phyloP scores from a whole-genome alignment of 2,329 filamentous ascomycete genomes.

The Aureobasidium sp. region DNA sequence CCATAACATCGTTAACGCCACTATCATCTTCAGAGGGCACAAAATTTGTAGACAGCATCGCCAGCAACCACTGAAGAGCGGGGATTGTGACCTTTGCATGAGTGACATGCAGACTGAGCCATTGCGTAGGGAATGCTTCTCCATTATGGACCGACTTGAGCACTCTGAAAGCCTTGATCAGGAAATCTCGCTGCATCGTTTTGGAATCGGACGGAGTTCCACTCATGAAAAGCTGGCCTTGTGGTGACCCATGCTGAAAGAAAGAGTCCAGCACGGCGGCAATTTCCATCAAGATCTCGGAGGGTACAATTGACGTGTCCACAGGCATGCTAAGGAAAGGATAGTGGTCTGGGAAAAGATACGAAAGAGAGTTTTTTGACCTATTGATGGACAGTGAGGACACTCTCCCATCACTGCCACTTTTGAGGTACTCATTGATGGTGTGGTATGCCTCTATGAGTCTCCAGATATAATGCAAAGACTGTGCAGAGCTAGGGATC shows the following conservation, averaged over 20 bases:
- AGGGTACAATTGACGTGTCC: constrained; percentile 43
- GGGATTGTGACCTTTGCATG: constrained; percentile 24
- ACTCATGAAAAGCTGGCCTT: neutral
- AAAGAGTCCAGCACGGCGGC: constrained; percentile 80
- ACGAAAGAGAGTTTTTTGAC: constrained; percentile 51
- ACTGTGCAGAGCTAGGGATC: constrained; percentile 7
- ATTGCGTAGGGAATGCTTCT: constrained; percentile 80
- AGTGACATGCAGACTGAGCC: constrained; percentile 82
- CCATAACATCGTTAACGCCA: constrained; percentile 46
- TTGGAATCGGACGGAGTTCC: neutral
- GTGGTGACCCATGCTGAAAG: constrained; percentile 44
- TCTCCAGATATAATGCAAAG: constrained; percentile 16
- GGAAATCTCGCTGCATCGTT: neutral
- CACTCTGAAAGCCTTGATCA: constrained; percentile 55
- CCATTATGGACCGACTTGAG: constrained; percentile 84
- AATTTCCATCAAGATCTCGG: constrained; percentile 83
- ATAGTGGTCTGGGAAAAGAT: constrained; percentile 84
- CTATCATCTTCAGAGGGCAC: constrained; percentile 86
- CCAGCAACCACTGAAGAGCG: constrained; percentile 17
- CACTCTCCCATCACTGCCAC: neutral
- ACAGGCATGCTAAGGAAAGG: constrained; percentile 75
- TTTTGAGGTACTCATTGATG: constrained; percentile 5
- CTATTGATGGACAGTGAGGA: constrained; percentile 9
- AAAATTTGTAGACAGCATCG: constrained; percentile 72
- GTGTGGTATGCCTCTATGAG: constrained; percentile 16